Conservation (phyloP, 2,329 filamentous ascomycete genomes). For the Fusarium musae region DNA sequence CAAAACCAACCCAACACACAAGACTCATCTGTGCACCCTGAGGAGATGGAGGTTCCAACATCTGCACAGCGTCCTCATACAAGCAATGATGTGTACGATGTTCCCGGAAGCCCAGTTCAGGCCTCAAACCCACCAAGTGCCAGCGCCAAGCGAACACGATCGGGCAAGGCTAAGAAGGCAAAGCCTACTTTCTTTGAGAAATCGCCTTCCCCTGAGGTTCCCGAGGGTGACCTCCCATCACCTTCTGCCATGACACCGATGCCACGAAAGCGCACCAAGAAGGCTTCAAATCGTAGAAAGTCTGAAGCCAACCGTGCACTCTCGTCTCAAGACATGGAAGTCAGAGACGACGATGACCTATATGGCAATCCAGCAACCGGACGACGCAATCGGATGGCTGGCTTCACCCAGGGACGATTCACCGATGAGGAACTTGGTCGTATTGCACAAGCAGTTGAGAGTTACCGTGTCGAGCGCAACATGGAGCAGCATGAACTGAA, state of each 20-base stretch:
- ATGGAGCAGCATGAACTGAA: constrained; percentile 61
- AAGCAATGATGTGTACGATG: constrained; percentile 40
- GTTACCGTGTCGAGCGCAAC: constrained; percentile 56
- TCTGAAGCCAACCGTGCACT: constrained; percentile 30
- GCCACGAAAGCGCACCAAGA: constrained; percentile 46
- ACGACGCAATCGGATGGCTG: constrained; percentile 42
- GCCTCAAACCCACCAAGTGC: constrained; percentile 37
- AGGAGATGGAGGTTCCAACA: constrained; percentile 28
- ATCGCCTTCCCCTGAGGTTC: constrained; percentile 36
- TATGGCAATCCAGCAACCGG: constrained; percentile 22
- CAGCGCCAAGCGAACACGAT: constrained; percentile 45
- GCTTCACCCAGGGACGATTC: constrained; percentile 55
- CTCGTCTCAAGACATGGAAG: constrained; percentile 38
- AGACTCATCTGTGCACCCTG: constrained; percentile 11
- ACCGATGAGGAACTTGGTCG: constrained; percentile 55
- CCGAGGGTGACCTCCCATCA: constrained; percentile 46
- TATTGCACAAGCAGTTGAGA: constrained; percentile 56
- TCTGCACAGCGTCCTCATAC: constrained; percentile 31
- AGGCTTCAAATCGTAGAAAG: constrained; percentile 43
- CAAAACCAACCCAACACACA: constrained; percentile 38
- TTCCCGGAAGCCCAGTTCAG: constrained; percentile 39
- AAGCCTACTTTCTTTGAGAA: constrained; percentile 60
- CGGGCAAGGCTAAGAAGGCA: constrained; percentile 58
- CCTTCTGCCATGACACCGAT: constrained; percentile 49
- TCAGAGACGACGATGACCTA: constrained; percentile 31